Evolutionary conservation across 345 rosid genomes (phyloP), one percentile per base, ranked within the genome.

Genomic region (Lepidium sativum): DNA sequence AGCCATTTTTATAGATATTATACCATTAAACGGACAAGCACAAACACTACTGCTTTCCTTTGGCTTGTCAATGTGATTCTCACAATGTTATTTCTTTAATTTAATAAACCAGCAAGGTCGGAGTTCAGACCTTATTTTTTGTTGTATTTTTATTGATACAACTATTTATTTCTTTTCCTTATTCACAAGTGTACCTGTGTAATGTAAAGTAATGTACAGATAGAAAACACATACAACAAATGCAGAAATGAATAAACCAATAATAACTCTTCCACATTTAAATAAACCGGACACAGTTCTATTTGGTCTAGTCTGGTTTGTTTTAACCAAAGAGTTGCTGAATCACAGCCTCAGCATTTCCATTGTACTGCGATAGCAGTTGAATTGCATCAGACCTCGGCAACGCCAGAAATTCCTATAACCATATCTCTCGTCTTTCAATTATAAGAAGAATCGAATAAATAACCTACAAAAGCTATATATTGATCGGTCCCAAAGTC

Each of bases 341-440:
- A 60, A 92, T 92, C 51, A 80, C 96, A 17, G 85, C 78, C 75
- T 92, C 97, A 0, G 97, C 96, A 47, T 80, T 86, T 63, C 96
- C 94, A 56, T 86, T 83, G 79, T 87, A 84, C 73, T 89, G 94
- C 13, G 87, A 83, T 33, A 92, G 88, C 44, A 92, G 97, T 69
- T 86, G 91, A 75, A 92, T 92, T 27, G 98, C 97, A 67, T 89
- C 96, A 13, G 96, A 89, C 82, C 98, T 82, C 12, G 98, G 96
- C 78, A 92, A 60, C n/a, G 96, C 97, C 34, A 92, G 96, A 81
- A 92, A 92, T 75, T 92, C 98, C 98, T 92, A 87, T 75, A 73
- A 13, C 70, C 14, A 27, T 5, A 20, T 37, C 32, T 29, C 58
- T 54, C 25, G 33, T 42, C 31, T 44, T 32, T 54, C 15, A 21